Evolutionary conservation across 1,139 yeast species (phyloP).

Genomic region (Geotrichum bryndzae): DNA sequence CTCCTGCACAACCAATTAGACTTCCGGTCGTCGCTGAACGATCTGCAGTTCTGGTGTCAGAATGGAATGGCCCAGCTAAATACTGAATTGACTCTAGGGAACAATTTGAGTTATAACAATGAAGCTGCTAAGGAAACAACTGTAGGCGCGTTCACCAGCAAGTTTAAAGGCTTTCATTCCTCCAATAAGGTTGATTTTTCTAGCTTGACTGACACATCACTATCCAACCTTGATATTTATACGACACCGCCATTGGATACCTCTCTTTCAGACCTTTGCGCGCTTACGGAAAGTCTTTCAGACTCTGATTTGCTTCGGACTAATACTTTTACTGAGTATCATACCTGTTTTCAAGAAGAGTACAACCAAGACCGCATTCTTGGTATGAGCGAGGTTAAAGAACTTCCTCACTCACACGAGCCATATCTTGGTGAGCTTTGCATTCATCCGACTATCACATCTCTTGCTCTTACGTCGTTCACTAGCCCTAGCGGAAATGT

Average conservation of each 20-base stretch:
- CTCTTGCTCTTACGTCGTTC: not conserved
- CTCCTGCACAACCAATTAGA: constrained; percentile 42
- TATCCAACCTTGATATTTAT: not conserved
- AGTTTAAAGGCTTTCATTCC: not conserved
- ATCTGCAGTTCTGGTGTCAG: constrained; percentile 55
- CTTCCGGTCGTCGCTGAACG: constrained; percentile 49
- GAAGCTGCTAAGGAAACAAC: not conserved
- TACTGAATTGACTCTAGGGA: constrained; percentile 6
- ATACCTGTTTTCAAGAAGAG: constrained; percentile 6
- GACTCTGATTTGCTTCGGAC: constrained; percentile 11
- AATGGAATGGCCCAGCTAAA: constrained; percentile 31
- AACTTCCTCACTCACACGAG: constrained; percentile 1
- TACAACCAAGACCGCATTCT: constrained; percentile 5
- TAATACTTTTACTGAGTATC: not conserved
- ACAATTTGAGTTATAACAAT: constrained; percentile 12
- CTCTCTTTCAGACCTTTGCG: constrained; percentile 1
- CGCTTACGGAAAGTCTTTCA: not conserved
- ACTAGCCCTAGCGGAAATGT: not conserved
- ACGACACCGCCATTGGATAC: not conserved
- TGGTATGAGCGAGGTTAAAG: not conserved
- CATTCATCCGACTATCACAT: not conserved
- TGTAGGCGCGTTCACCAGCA: not conserved
- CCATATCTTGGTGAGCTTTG: constrained; percentile 9
- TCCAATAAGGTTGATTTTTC: not conserved
- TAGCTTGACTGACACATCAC: not conserved